Conservation (phyloP, 1,139 yeast species). For the Hansenula sp. region DNA sequence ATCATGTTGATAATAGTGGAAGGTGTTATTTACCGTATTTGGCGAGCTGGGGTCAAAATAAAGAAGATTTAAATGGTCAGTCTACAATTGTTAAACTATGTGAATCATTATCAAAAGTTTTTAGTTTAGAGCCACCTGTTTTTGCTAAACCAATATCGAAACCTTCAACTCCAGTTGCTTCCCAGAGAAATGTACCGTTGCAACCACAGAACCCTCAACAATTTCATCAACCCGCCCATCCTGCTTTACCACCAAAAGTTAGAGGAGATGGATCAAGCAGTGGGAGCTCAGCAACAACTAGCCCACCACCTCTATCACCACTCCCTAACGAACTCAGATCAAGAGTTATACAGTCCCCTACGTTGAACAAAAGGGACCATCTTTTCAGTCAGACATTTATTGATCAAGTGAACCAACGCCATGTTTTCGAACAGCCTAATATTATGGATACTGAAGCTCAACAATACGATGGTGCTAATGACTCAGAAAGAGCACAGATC, state of each 20-base stretch:
- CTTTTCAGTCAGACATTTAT: slow-evolving; percentile 7
- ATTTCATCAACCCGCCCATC: slow-evolving; percentile 12
- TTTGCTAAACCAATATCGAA: slow-evolving; percentile 34
- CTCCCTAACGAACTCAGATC: slow-evolving; percentile 19
- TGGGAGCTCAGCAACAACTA: slow-evolving; percentile 2
- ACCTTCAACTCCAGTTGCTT: not conserved
- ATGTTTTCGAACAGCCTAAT: slow-evolving; percentile 15
- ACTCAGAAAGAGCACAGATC: slow-evolving; percentile 10
- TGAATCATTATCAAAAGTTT: slow-evolving; percentile 34
- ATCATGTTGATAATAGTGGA: slow-evolving; percentile 73
- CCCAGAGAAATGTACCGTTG: slow-evolving; percentile 1
- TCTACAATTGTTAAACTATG: slow-evolving; percentile 27
- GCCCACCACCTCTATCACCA: slow-evolving; percentile 28
- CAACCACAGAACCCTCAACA: slow-evolving; percentile 6
- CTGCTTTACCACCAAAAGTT: slow-evolving; percentile 13
- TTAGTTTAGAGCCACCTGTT: slow-evolving; percentile 47
- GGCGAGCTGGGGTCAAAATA: slow-evolving; percentile 47
- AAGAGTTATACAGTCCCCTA: slow-evolving; percentile 14
- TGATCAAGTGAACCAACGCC: slow-evolving; percentile 6
- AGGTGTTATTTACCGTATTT: slow-evolving; percentile 67
- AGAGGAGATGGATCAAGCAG: not conserved
- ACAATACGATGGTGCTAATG: slow-evolving; percentile 8
- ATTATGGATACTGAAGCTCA: slow-evolving; percentile 25
- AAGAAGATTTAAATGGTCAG: slow-evolving; percentile 6
- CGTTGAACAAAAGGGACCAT: slow-evolving; percentile 9